These are phyloP conservation scores for Solanum sparsipilum DNA, from an alignment of 257 asterid species.

Conservation along the genomic window DNA sequence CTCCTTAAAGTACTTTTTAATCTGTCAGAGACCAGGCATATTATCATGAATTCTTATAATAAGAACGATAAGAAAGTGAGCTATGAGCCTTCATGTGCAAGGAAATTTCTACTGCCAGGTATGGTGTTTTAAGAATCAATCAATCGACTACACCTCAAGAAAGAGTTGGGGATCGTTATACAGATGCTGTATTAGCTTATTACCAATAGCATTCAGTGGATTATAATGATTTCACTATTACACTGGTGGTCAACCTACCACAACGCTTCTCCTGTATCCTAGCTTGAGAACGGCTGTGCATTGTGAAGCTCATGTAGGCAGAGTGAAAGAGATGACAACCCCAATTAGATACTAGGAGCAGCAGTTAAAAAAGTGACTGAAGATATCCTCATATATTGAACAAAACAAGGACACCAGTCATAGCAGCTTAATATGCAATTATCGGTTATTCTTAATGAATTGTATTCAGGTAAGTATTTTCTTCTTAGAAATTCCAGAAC, in stretches of 20 bases:
- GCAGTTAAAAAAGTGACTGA: not conserved
- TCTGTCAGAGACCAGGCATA: conserved; percentile 25
- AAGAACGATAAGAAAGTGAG: not conserved
- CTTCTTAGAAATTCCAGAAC: not conserved
- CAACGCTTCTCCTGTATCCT: not conserved
- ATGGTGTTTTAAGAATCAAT: not conserved
- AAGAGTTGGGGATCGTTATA: not conserved
- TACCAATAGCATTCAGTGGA: not conserved
- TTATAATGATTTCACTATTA: not conserved
- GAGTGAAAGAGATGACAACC: not conserved
- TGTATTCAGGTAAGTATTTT: not conserved
- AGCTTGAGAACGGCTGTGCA: not conserved
- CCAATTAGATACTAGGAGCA: not conserved
- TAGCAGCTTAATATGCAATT: not conserved
- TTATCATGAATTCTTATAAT: conserved; percentile 6
- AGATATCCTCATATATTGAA: not conserved
- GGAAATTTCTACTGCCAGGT: not conserved
- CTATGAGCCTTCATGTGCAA: not conserved
- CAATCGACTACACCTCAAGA: not conserved
- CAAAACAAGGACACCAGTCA: not conserved
- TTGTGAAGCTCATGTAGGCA: not conserved
- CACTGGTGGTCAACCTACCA: not conserved
- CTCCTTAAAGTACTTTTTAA: conserved; percentile 67
- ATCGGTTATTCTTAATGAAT: not conserved
- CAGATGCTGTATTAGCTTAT: not conserved